These are phyloP conservation scores for Ormosia emarginata DNA, from an alignment of 306 rosid genomes.

Conservation along the genomic window DNA sequence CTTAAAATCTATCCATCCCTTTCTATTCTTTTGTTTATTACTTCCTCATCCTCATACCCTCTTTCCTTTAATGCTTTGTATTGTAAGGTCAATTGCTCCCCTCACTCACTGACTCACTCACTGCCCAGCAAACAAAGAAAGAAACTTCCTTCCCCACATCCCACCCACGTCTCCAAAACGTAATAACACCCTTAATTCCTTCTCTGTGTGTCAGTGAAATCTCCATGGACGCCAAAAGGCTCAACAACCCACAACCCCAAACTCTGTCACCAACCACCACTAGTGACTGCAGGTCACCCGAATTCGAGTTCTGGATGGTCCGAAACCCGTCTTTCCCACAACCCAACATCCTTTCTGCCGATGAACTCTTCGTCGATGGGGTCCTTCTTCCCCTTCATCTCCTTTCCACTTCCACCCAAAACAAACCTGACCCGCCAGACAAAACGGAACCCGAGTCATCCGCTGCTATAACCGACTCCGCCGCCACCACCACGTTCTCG, in stretches of 20 bases:
- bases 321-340: conserved; percentile 73
- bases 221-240: conserved; percentile 40
- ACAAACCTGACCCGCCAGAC: neutral
- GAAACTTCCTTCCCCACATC: neutral
- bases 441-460: conserved; percentile 24
- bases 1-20: neutral
- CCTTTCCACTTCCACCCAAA: conserved; percentile 8
- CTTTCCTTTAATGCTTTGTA: conserved; percentile 9
- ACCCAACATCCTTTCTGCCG: conserved; percentile 71
- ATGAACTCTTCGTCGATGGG: conserved; percentile 72
- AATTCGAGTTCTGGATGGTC: conserved; percentile 90
- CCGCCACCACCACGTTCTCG: conserved; percentile 13
- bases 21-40: neutral
- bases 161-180: neutral
- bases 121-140: neutral
- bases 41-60: too few species aligned
- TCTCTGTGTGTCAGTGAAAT: neutral
- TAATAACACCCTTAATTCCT: neutral
- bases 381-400: conserved; percentile 74
- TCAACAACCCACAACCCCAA: conserved; percentile 16
- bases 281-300: conserved; percentile 59
- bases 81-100: conserved; percentile 14
- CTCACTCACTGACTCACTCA: neutral
- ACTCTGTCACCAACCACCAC: neutral
- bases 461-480: neutral